These are phyloP conservation scores for Fonsecaea multimorphosa DNA, from an alignment of 2,329 filamentous ascomycete genomes.

Conservation along the genomic window DNA sequence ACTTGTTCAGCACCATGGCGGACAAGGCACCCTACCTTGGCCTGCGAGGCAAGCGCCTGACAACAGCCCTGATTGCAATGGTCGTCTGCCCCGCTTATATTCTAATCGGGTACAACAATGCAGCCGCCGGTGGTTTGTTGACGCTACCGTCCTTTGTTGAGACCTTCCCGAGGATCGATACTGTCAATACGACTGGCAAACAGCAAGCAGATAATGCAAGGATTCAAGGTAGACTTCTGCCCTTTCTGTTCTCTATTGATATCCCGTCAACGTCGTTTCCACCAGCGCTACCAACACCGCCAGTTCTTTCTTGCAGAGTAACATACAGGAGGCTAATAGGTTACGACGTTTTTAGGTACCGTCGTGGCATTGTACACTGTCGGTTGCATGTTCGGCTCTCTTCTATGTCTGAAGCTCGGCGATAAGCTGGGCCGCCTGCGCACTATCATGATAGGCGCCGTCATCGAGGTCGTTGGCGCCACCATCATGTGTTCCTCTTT, in stretches of 20 bases:
- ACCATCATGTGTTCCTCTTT: conserved; percentile 51
- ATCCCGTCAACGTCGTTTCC: neutral
- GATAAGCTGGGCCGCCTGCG: conserved; percentile 55
- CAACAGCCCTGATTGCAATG: neutral
- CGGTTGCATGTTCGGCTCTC: conserved; percentile 59
- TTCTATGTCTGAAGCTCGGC: conserved; percentile 58
- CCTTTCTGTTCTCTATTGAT: neutral
- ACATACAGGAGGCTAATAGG: neutral
- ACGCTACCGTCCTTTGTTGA: conserved; percentile 68
- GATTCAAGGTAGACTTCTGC: conserved; percentile 15
- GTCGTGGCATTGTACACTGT: conserved; percentile 53
- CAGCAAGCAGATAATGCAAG: conserved; percentile 42
- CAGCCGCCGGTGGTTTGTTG: conserved; percentile 76
- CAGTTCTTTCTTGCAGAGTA: neutral
- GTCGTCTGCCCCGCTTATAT: neutral
- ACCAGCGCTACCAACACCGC: too few relatives aligned
- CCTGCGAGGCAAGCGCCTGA: conserved; percentile 5
- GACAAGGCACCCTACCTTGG: conserved; percentile 1
- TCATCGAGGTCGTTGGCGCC: conserved; percentile 54
- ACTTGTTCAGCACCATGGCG: neutral
- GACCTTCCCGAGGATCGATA: conserved; percentile 50
- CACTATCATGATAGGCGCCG: conserved; percentile 48
- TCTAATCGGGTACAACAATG: conserved; percentile 47
- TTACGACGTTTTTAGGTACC: conserved; percentile 22
- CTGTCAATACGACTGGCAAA: conserved; percentile 1